Evolutionary conservation across 495 filamentous ascomycete genomes (phyloP).

Genomic region (Aspergillus coremiiformis): DNA sequence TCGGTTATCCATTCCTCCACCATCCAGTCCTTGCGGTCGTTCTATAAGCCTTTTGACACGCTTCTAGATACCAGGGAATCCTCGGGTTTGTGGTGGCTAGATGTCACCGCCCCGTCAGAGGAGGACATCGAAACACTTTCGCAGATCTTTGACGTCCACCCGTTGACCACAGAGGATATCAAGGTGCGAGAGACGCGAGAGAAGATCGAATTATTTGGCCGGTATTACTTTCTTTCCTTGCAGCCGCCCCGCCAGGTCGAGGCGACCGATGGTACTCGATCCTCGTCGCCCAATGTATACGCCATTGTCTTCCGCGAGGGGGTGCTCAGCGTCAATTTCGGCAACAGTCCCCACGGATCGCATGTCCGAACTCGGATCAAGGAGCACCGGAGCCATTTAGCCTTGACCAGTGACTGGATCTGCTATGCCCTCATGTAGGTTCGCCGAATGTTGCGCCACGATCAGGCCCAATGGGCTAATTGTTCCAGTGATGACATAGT

Average conservation of each 20-base stretch:
- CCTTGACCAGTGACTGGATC: slow-evolving; percentile 87
- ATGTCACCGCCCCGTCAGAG: slow-evolving; percentile 73
- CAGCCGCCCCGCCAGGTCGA: slow-evolving; percentile 70
- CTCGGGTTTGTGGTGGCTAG: slow-evolving; percentile 78
- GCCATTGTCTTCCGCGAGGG: slow-evolving; percentile 87
- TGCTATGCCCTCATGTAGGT: slow-evolving; percentile 90
- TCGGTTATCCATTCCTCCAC: slow-evolving; percentile 71
- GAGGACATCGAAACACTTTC: slow-evolving; percentile 75
- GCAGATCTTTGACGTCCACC: slow-evolving; percentile 80
- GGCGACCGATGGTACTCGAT: slow-evolving; percentile 54
- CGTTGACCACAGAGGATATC: slow-evolving; percentile 86
- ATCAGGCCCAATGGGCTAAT: not conserved
- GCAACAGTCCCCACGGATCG: slow-evolving; percentile 64
- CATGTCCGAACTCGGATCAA: slow-evolving; percentile 81
- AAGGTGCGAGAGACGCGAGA: slow-evolving; percentile 83
- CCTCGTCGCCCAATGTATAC: slow-evolving; percentile 80
- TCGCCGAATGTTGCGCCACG: slow-evolving; percentile 2
- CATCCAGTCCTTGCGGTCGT: slow-evolving; percentile 64
- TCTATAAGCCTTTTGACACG: slow-evolving; percentile 68
- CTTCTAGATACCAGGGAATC: slow-evolving; percentile 65
- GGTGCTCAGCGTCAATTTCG: slow-evolving; percentile 77
- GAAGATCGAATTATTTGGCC: slow-evolving; percentile 87
- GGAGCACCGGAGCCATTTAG: slow-evolving; percentile 76
- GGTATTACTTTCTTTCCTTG: slow-evolving; percentile 90
- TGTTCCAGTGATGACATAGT: slow-evolving; percentile 78